Conservation (phyloP, 2,329 filamentous ascomycete species). For the Monilinia aucupariae region DNA sequence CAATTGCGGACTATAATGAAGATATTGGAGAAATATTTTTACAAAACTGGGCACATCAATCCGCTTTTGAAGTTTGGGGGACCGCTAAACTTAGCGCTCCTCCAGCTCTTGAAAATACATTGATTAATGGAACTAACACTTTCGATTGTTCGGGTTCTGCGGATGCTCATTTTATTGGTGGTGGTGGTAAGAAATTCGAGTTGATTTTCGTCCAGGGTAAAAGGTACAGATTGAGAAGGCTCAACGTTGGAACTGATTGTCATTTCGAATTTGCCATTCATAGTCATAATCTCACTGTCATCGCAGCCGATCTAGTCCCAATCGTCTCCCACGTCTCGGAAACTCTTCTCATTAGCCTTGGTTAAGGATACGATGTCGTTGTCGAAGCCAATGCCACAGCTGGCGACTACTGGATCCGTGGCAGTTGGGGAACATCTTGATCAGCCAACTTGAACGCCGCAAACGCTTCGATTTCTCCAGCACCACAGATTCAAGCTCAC, state of each 20-base stretch:
- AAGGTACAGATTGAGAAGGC: conserved; percentile 41
- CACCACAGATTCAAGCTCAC: conserved; percentile 33
- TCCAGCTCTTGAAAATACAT: conserved; percentile 28
- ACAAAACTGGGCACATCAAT: conserved; percentile 32
- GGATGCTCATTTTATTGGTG: conserved; percentile 26
- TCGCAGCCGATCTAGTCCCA: conserved; percentile 54
- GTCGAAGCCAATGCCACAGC: conserved; percentile 49
- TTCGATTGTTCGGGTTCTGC: conserved; percentile 25
- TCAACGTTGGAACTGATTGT: conserved; percentile 43
- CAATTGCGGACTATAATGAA: conserved; percentile 52
- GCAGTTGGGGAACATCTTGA: conserved; percentile 46
- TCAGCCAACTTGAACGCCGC: conserved; percentile 51
- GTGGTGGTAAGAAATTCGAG: conserved; percentile 33
- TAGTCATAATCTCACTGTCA: conserved; percentile 52
- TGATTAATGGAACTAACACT: conserved; percentile 34
- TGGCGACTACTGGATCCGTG: conserved; percentile 54
- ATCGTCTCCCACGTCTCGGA: conserved; percentile 49
- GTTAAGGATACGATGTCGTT: conserved; percentile 44
- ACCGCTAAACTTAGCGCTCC: conserved; percentile 25
- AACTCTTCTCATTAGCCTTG: conserved; percentile 50
- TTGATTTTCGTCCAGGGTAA: conserved; percentile 35
- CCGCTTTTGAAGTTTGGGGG: conserved; percentile 29
- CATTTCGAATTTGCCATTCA: conserved; percentile 48
- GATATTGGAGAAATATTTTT: conserved; percentile 33
- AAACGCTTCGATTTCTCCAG: conserved; percentile 38